Base-by-base conservation (phyloP, 208 protist species). In the Phytomonas sp. region DNA sequence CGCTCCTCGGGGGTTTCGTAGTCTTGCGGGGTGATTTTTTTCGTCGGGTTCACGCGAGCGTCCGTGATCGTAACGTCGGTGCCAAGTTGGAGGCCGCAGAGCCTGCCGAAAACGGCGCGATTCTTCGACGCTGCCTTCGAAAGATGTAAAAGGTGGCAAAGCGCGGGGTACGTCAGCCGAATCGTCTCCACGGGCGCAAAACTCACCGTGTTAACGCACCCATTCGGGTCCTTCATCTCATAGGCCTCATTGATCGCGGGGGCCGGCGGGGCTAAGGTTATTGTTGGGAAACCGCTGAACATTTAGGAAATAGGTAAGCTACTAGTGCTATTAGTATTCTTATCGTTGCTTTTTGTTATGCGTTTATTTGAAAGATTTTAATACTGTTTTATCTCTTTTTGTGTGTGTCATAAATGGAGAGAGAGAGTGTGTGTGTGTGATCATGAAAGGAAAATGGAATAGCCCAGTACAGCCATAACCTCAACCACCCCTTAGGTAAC, bases 71-170 rank as follows among this genome's bases (percentile, higher is more conserved):
- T 71, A 34, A 92, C 77, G 33, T 34, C 75, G 36, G 79, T 73
- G 23, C 70, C 75, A 5, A 88, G 33, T 73, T 92, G 87, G 15
- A 89, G 73, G 29, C 87, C 87, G 62, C 76, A 86, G 51, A 90
- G 60, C 17, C 75, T 31, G 56, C 84, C 87, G 60, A 85, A 82
- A 46, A 89, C 67, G 33, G 70, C 75, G 63, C 71, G 70, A 53
- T 76, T 72, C 51, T 66, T 78, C 34, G 81, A 82, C 30, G 74
- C 67, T 30, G 66, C 66, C 66, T 79, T 73, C 34, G 79, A 69
- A 37, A 81, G 65, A 53, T 84, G 80, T 23, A 79, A 67, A 37
- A 92, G 73, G 46, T 75, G 70, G 61, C 76, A 84, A 29, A 92
- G 67, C 43, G 86, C 86, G 11, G 82, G 67, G 62, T 85, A 87